Conservation (phyloP, 345 rosid genomes). For the Geranium brycei region DNA sequence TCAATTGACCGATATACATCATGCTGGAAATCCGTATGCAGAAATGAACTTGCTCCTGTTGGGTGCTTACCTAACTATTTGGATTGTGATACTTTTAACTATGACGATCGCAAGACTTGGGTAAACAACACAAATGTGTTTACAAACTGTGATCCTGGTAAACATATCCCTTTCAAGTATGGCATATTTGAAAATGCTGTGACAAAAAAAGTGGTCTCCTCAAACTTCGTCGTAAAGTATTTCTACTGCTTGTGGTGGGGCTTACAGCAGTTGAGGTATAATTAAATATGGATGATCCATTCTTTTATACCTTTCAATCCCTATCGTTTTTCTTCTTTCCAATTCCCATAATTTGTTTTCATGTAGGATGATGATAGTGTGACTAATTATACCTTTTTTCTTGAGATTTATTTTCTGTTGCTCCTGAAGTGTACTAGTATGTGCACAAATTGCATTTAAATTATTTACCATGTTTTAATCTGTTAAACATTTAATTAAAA, state of each 20-base stretch:
- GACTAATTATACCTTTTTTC: too few relatives aligned
- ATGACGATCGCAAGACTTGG: slow-evolving; percentile 25
- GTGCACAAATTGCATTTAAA: not conserved
- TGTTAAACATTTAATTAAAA: not conserved
- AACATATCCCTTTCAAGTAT: slow-evolving; percentile 34
- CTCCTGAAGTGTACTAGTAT: not conserved
- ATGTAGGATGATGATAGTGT: not conserved
- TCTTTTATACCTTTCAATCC: not conserved
- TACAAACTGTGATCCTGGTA: slow-evolving; percentile 39
- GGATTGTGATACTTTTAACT: slow-evolving; percentile 42
- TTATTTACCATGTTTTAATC: not conserved
- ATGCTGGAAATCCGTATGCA: slow-evolving; percentile 65
- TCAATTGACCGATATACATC: slow-evolving; percentile 69
- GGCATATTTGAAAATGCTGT: slow-evolving; percentile 65
- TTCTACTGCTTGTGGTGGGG: slow-evolving; percentile 94
- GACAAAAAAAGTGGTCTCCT: slow-evolving; percentile 45
- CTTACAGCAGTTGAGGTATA: slow-evolving; percentile 76
- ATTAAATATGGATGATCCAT: not conserved
- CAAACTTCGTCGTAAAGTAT: slow-evolving; percentile 51
- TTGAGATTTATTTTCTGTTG: too few relatives aligned
- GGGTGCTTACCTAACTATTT: slow-evolving; percentile 35
- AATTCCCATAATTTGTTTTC: not conserved
- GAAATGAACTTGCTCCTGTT: slow-evolving; percentile 26
- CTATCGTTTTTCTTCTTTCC: not conserved
- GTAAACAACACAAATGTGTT: slow-evolving; percentile 46